Conservation (phyloP, 768 basidiomycete genomes). For the Lentinus brumalis region DNA sequence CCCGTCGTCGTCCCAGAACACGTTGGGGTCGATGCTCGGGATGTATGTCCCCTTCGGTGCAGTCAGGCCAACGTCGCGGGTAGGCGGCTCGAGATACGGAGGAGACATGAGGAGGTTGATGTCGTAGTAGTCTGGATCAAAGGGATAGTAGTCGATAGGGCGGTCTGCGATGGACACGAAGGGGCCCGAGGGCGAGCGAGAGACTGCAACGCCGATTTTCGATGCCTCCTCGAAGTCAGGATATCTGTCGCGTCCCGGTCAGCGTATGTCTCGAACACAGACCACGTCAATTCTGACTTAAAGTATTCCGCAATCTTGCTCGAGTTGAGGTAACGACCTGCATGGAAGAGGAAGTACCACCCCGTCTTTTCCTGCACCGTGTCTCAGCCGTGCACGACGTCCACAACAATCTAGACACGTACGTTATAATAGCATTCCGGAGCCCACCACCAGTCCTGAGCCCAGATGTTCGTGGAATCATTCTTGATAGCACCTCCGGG, state of each 20-base stretch:
- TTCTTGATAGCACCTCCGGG: conserved; percentile 9
- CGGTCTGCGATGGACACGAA: conserved; percentile 5
- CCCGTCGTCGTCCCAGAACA: conserved; percentile 4
- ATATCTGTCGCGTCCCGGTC: background rate
- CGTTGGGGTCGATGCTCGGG: conserved; percentile 6
- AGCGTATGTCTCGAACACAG: background rate
- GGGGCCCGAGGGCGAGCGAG: background rate
- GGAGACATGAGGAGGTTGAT: conserved; percentile 5
- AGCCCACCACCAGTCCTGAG: conserved; percentile 10
- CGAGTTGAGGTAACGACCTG: background rate
- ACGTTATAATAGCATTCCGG: conserved; percentile 10
- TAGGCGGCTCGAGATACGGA: conserved; percentile 1
- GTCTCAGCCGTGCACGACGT: background rate
- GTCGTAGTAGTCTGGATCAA: conserved; percentile 3
- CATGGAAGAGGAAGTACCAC: conserved; percentile 7
- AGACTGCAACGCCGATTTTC: conserved; percentile 6
- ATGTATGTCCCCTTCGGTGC: conserved; percentile 2
- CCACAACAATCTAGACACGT: background rate
- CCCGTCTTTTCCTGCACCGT: background rate
- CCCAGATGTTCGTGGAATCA: conserved; percentile 3
- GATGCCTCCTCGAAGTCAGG: conserved; percentile 6
- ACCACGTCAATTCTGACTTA: background rate
- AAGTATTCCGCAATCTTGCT: conserved; percentile 6
- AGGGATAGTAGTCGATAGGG: conserved; percentile 8
- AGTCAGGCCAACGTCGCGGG: background rate